Percentiles rank a stretch among this genome's conserved stretches.
Evolutionary conservation across 805 yeast species (phyloP).

Genomic region (Spathaspora boniae): DNA sequence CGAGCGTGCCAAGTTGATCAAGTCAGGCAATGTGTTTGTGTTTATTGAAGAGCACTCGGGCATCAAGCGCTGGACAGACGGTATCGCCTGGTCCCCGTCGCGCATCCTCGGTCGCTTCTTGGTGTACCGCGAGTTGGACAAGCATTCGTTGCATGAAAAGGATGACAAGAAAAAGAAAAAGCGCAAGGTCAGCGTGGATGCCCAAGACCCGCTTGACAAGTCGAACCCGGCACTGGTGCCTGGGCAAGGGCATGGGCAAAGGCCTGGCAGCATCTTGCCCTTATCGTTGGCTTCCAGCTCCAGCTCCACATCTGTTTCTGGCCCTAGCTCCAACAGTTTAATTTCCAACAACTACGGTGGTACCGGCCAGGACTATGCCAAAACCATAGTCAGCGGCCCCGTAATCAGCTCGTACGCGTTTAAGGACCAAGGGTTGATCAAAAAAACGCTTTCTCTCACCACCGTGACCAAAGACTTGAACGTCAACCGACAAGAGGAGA

Average conservation of each 20-base stretch:
- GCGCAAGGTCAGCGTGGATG: conserved; percentile 17
- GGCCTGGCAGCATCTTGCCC: too few species aligned
- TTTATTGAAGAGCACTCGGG: conserved; percentile 80
- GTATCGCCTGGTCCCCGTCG: conserved; percentile 92
- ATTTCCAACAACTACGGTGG: too few species aligned
- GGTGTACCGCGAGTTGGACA: conserved; percentile 67
- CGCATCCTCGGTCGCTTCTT: conserved; percentile 82
- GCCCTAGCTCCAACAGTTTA: too few species aligned
- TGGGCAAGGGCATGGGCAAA: too few species aligned
- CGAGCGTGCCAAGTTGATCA: conserved; percentile 63
- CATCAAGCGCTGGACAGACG: conserved; percentile 94
- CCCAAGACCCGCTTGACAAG: too few species aligned
- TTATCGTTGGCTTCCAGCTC: conserved; percentile 5
- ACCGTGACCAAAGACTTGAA: conserved; percentile 32
- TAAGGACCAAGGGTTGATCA: conserved; percentile 70
- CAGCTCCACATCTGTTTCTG: conserved; percentile 7
- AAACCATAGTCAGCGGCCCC: conserved; percentile 48
- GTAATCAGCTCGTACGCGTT: conserved; percentile 59
- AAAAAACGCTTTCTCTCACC: conserved; percentile 76
- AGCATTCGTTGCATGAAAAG: conserved; percentile 38
- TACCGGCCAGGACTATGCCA: conserved; percentile 11
- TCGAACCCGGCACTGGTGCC: background rate
- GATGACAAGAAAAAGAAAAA: conserved; percentile 42
- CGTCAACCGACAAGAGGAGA: conserved; percentile 20
- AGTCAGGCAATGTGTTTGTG: conserved; percentile 78